Evolutionary conservation across 495 filamentous ascomycete genomes (phyloP), one percentile per base, ranked within the genome.

Genomic region (Apodospora peruviana): DNA sequence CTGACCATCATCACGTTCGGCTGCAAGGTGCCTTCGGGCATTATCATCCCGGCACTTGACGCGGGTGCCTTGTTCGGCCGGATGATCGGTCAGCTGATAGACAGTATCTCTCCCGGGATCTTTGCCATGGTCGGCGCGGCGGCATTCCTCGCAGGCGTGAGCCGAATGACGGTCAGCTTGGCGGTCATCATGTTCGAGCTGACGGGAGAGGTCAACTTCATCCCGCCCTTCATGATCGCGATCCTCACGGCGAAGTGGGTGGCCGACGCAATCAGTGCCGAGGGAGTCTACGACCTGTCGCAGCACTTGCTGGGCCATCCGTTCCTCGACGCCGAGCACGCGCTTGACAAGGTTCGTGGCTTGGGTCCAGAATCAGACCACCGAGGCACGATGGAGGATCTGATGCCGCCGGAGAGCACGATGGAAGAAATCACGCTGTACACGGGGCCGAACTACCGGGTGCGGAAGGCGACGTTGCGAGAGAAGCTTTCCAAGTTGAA

Each of bases 161-260:
- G 70, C n/a, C 59, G 77, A 35, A 81, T 81, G 77, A 81, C 78
- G 4, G 73, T 81, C 20, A 75, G 71, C 14, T 71, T 81, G 32
- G 70, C 71, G 19, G 77, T 81, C 29, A 76, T 81, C 65, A 80
- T 81, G 77, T 80, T 81, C 51, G 78, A 80, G 50, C 58, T 70
- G 16, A 73, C 68, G 14, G 67, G 68, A 24, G 67, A 73, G 56
- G 64, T 72, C 20, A 63, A 70, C 51, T 72, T 78, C 60, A 71
- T 78, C 37, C 68, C 77, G 21, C 77, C 77, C 40, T 71, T 79
- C 57, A 80, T 81, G 78, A 71, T 79, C 22, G 75, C 76, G 18
- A 81, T 81, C 52, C 60, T 81, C 4, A 70, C 78, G 7, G 76
- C 78, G 0, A 81, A 80, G 60, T 81, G 76, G 77, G 71, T 75